Conservation (phyloP, 1,139 yeast species). For the Taphrina wiesneri region DNA sequence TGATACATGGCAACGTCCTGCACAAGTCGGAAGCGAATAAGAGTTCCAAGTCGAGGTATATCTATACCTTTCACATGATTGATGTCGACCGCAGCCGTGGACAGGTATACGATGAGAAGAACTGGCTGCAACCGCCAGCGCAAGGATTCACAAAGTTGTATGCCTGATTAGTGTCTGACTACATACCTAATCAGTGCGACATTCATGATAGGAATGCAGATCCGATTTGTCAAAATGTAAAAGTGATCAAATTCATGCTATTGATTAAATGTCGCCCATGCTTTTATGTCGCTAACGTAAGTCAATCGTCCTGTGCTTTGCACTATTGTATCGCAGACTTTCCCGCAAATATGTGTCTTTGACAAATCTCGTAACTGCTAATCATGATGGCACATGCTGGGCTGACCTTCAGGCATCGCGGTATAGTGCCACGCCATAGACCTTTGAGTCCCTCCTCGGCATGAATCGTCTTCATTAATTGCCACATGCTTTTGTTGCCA, state of each 20-base stretch:
- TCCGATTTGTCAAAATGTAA: neutral
- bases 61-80: conserved; percentile 77
- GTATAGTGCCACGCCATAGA: conserved; percentile 78
- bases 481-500: conserved; percentile 56
- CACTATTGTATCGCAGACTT: conserved; percentile 10
- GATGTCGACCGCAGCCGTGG: conserved; percentile 55
- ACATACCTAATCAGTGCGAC: neutral
- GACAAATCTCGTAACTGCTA: conserved; percentile 88
- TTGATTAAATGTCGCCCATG: neutral
- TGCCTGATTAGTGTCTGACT: neutral
- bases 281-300: neutral
- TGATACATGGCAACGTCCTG: conserved; percentile 68
- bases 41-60: conserved; percentile 62
- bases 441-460: conserved; percentile 74
- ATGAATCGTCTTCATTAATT: conserved; percentile 61
- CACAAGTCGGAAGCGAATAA: conserved; percentile 68
- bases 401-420: conserved; percentile 85
- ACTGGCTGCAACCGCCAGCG: conserved; percentile 61
- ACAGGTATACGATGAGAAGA: conserved; percentile 57
- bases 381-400: conserved; percentile 99
- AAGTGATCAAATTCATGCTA: neutral
- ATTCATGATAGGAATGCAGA: too few species aligned
- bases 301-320: neutral
- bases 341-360: conserved; percentile 43
- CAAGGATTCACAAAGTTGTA: conserved; percentile 27